Base-by-base conservation (phyloP, 192 early-diverging fungal species). In the Linnemannia schmuckeri region DNA sequence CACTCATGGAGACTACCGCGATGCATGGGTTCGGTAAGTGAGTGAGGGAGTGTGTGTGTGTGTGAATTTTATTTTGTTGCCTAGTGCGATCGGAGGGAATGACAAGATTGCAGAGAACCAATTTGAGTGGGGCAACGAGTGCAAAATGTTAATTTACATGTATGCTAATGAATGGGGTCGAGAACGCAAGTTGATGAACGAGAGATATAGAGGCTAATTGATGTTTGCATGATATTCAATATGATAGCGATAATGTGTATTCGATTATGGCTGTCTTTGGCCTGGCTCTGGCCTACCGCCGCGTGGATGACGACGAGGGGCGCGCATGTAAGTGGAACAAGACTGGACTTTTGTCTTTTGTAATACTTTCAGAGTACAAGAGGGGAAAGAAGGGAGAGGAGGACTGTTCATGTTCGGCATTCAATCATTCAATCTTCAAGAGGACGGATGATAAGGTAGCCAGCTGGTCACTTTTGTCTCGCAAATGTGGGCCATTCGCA, bases 241-340 rank as follows among this genome's bases (percentile, higher is more conserved):
- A 52, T 41, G 38, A 54, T 79, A 94, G 95, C 55, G 96, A 96
- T 88, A 97, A 96, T 75, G 96, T 97, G 5, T 96, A 97, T 84
- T 97, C 96, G 20, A 97, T 97, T 76, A 91, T 94, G 78, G 92
- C 93, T 68, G 95, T 95, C 30, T 97, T 93, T 90, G 96, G 95
- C 72, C 88, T 97, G 18, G 94, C 96, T 13, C 88, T 96, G 12
- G 96, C 96, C 4, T 97, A 96, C 85, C 90, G 96, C 55, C 89
- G 96, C 44, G 89, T 97, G 38, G 95, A 97, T 80, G 96, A 97
- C 88, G 94, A 94, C 77, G 89, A 90, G 71, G 96, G 96, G 20
- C 89, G 95, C 61, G 93, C 93, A 69, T 97, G 95, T 96, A 93
- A 88, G 92, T 91, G 30, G 30, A 33, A 33, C 27, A 1, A 66